phyloP scores from a whole-genome alignment of 2,329 filamentous ascomycete genomes.

The Aspergillus neoniger region DNA sequence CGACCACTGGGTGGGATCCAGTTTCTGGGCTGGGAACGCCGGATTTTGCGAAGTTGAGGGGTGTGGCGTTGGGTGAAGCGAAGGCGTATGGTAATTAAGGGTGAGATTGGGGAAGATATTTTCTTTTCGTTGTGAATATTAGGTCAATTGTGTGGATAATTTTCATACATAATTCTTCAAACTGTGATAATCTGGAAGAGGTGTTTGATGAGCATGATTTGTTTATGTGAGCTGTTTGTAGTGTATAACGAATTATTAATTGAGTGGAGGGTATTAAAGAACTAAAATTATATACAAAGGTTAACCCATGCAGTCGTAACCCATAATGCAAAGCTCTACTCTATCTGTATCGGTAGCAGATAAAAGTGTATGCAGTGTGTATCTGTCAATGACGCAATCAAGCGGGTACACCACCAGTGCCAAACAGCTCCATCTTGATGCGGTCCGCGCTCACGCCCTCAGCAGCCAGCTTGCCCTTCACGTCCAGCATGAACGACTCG shows the following conservation, averaged over 20 bases:
- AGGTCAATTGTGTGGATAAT: too few species aligned
- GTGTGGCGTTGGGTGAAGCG: constrained; percentile 1
- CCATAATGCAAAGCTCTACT: neutral
- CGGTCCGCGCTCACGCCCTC: constrained; percentile 60
- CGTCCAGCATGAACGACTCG: constrained; percentile 66
- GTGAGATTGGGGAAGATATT: neutral
- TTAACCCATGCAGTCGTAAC: neutral
- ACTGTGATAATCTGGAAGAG: too few species aligned
- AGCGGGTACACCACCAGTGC: constrained; percentile 51
- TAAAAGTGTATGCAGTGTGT: neutral
- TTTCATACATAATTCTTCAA: too few species aligned
- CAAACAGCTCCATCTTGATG: constrained; percentile 69
- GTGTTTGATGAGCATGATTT: too few species aligned
- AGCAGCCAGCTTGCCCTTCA: constrained; percentile 54
- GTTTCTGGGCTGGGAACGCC: constrained; percentile 49
- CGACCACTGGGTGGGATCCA: constrained; percentile 54
- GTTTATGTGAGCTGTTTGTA: too few species aligned
- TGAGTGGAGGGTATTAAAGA: neutral
- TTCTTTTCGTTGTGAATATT: too few species aligned
- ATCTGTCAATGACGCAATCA: neutral
- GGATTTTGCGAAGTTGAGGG: constrained; percentile 29
- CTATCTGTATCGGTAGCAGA: neutral
- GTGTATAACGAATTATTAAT: neutral
- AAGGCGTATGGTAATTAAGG: neutral
- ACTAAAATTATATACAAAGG: neutral